Percentiles rank a stretch among this genome's conserved stretches.
These are phyloP conservation scores for Fusarium aywerte DNA, from an alignment of 2,329 filamentous ascomycete species.

Conservation along the genomic window DNA sequence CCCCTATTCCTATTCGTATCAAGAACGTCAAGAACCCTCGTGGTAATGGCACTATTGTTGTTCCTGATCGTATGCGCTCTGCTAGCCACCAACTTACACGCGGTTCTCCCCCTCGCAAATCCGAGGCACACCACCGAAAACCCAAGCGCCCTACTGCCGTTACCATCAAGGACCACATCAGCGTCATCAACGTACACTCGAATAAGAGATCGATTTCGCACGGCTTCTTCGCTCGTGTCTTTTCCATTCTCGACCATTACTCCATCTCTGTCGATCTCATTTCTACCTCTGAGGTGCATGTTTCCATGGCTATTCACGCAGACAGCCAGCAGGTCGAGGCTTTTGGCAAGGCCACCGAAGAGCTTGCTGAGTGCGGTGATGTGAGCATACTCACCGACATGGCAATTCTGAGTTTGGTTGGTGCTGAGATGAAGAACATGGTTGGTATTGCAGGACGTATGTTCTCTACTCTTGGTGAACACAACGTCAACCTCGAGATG, in stretches of 20 bases:
- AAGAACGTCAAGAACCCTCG: slow-evolving; percentile 92
- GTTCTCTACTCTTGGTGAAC: slow-evolving; percentile 93
- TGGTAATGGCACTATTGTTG: slow-evolving; percentile 81
- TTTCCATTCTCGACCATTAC: slow-evolving; percentile 87
- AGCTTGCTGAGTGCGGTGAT: slow-evolving; percentile 83
- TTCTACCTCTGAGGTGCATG: slow-evolving; percentile 95
- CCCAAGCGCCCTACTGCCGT: slow-evolving; percentile 87
- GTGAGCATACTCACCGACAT: slow-evolving; percentile 92
- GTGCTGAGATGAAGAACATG: slow-evolving; percentile 98
- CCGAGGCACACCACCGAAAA: slow-evolving; percentile 55
- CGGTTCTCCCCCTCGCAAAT: slow-evolving; percentile 58
- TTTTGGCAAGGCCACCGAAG: slow-evolving; percentile 74
- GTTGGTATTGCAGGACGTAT: slow-evolving; percentile 91
- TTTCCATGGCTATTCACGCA: slow-evolving; percentile 94
- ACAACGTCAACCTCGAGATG: slow-evolving; percentile 98
- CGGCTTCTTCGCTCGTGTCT: slow-evolving; percentile 94
- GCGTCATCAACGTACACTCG: slow-evolving; percentile 97
- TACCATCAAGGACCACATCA: slow-evolving; percentile 96
- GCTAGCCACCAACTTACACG: slow-evolving; percentile 68
- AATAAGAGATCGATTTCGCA: slow-evolving; percentile 97
- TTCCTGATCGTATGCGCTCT: slow-evolving; percentile 74
- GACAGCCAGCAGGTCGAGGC: slow-evolving; percentile 72
- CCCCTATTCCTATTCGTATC: slow-evolving; percentile 85
- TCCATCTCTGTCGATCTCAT: slow-evolving; percentile 94
- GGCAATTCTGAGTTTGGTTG: slow-evolving; percentile 95